A percentile compares a stretch with the other conserved stretches of the same genome.
Evolutionary conservation across 2,329 filamentous ascomycete genomes (phyloP).

Genomic region (Pseudogymnoascus sp.): DNA sequence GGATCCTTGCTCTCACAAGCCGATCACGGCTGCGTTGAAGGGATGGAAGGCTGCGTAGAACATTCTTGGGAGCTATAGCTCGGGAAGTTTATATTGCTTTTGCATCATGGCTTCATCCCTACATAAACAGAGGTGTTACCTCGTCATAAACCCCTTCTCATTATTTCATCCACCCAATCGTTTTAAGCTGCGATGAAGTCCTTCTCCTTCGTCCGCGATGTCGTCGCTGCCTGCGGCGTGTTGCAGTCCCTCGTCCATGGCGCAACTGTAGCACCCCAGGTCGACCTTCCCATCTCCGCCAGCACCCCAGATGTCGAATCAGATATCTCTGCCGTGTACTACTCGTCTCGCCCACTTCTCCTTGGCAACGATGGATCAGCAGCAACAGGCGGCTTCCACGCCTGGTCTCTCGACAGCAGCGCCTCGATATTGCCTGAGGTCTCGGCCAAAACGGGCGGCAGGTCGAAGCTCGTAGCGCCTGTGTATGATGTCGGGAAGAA

Average conservation of each 20-base stretch:
- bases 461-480: constrained; percentile 22
- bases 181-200: background rate
- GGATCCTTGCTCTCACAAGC: background rate
- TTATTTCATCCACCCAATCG: background rate
- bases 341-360: constrained; percentile 30
- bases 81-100: background rate
- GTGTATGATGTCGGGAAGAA: background rate
- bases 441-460: constrained; percentile 38
- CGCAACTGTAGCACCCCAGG: background rate
- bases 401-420: constrained; percentile 28
- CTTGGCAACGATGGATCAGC: constrained; percentile 39
- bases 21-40: background rate
- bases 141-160: background rate
- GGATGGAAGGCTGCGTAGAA: background rate
- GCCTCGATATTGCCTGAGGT: constrained; percentile 22
- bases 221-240: background rate
- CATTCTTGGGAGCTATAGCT: background rate
- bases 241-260: background rate
- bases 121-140: background rate
- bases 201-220: background rate
- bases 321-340: constrained; percentile 35
- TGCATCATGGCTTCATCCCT: background rate
- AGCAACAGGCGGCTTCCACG: constrained; percentile 35
- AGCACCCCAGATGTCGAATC: constrained; percentile 32
- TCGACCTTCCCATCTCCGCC: constrained; percentile 26